Percentiles rank a stretch among this genome's conserved stretches.
These are phyloP conservation scores for Talaromyces sp. DNA, from an alignment of 2,329 filamentous ascomycete genomes.

Conservation along the genomic window DNA sequence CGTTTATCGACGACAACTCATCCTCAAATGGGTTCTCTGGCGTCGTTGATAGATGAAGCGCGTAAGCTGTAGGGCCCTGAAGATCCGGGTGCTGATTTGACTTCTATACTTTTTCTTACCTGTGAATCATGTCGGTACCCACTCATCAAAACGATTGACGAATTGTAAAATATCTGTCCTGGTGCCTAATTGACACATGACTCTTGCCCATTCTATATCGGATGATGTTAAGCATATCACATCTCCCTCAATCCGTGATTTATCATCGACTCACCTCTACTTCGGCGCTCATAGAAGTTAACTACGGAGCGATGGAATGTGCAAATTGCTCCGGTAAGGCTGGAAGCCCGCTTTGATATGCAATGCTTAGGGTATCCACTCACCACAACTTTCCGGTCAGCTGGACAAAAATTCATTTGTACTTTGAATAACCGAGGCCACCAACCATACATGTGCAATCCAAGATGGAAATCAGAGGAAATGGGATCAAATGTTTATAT, in stretches of 20 bases:
- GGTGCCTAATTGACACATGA: neutral
- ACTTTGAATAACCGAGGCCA: neutral
- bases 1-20: neutral
- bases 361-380: neutral
- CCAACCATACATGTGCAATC: slow-evolving; percentile 2
- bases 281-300: neutral
- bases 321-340: neutral
- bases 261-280: neutral
- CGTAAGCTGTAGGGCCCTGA: neutral
- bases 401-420: neutral
- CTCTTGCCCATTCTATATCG: neutral
- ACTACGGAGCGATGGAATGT: neutral
- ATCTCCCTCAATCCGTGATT: neutral
- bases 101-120: neutral
- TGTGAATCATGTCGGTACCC: neutral
- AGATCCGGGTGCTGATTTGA: neutral
- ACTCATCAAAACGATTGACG: neutral
- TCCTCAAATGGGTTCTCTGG: too few relatives aligned
- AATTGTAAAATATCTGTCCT: neutral
- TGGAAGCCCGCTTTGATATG: neutral
- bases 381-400: neutral
- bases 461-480: neutral
- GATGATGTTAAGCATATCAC: neutral
- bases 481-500: neutral
- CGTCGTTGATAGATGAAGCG: neutral